These are phyloP conservation scores for Talaromyces sp. DNA, from an alignment of 2,329 filamentous ascomycete species.

Conservation along the genomic window DNA sequence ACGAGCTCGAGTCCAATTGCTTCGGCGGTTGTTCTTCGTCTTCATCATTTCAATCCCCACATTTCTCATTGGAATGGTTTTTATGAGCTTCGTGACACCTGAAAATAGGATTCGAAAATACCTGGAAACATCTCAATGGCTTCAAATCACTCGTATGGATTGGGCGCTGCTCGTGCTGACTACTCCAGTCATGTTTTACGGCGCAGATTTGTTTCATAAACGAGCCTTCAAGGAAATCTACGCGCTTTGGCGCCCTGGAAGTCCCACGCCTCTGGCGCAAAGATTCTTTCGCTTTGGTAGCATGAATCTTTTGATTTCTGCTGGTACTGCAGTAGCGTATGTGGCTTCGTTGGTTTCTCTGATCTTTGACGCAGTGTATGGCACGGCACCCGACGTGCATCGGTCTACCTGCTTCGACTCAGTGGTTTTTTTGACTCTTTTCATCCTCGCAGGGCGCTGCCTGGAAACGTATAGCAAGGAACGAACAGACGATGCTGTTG, in stretches of 20 bases:
- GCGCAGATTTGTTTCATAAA: constrained; percentile 76
- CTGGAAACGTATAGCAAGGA: constrained; percentile 84
- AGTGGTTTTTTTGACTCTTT: constrained; percentile 84
- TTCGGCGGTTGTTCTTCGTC: constrained; percentile 66
- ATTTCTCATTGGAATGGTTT: constrained; percentile 81
- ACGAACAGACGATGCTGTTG: constrained; percentile 79
- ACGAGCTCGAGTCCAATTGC: constrained; percentile 62
- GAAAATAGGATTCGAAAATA: constrained; percentile 56
- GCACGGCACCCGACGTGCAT: constrained; percentile 42
- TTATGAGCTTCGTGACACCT: constrained; percentile 72
- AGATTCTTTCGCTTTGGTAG: constrained; percentile 90
- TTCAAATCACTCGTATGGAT: constrained; percentile 65
- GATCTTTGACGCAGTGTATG: constrained; percentile 49
- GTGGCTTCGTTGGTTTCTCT: constrained; percentile 77
- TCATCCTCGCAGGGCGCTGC: constrained; percentile 61
- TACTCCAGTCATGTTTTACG: constrained; percentile 81
- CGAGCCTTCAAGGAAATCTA: constrained; percentile 73
- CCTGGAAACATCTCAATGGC: constrained; percentile 65
- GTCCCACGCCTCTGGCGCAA: constrained; percentile 64
- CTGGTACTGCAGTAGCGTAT: constrained; percentile 84
- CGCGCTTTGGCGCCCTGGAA: constrained; percentile 70
- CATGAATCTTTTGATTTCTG: constrained; percentile 90
- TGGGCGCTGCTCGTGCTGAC: constrained; percentile 75
- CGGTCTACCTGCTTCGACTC: constrained; percentile 81
- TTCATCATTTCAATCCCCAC: constrained; percentile 71